Base-by-base conservation (phyloP, 257 asterid species). In the Solanum appendiculatum region DNA sequence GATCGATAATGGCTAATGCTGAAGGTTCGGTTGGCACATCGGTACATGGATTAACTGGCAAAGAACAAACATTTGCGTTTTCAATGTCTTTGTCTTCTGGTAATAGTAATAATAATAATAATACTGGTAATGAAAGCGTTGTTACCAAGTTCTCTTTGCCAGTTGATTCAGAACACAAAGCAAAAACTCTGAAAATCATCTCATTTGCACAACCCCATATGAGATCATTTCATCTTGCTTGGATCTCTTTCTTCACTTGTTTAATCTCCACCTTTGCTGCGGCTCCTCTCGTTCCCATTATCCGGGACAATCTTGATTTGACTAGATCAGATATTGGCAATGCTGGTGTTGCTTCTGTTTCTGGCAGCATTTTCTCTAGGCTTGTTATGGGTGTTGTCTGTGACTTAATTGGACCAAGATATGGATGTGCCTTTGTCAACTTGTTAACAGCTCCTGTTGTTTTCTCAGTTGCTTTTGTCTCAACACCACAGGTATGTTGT, bases 281-380 rank as follows among this genome's bases (percentile, higher is more conserved):
- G 3, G 82, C 87, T 40, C 87, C 82, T 3, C 51, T 85, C 13
- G 63, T 85, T 39, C 87, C 87, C 9, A 27, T 85, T 10, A 85
- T 85, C 10, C 27, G 82, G 20, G 87, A 85, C 15, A 68, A 85
- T 31, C 82, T 85, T 7, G 87, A 85, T 10, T 31, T 85, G n/a
- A 85, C 64, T 40, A 40, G 87, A 85, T 42, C 82, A 69, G 87
- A 85, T 16, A 85, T 85, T 46, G 87, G 87, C 63, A 85, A 85
- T 44, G 87, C 87, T 21, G 80, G 81, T 13, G 87, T 85, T 40
- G 82, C 87, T 44, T 85, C 87, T 31, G 81, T 85, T 70, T 85
- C 87, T 21, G 87, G 87, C 12, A 85, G 87, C 87, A 85, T 85
- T 42, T 85, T 85, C 68, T 85, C 87, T 5, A 66, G 87, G 64